phyloP scores from a whole-genome alignment of 2,329 filamentous ascomycete species.

The Trichoderma endophyticum region DNA sequence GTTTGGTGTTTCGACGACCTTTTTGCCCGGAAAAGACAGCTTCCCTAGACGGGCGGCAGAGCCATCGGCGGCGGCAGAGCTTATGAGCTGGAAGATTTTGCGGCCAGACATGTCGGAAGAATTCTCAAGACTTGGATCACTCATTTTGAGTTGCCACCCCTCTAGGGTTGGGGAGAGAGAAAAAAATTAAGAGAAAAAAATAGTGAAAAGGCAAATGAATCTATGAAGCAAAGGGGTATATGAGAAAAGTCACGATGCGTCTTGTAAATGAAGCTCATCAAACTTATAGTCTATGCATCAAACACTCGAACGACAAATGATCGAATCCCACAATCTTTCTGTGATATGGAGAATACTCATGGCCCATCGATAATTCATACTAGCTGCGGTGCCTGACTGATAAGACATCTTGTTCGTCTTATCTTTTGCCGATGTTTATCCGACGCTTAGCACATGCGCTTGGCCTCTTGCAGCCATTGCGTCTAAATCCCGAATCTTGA shows the following conservation, averaged over 20 bases:
- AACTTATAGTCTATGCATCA: neutral
- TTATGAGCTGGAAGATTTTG: slow-evolving; percentile 47
- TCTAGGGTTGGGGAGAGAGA: neutral
- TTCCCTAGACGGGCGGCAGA: slow-evolving; percentile 62
- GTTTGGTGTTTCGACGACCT: slow-evolving; percentile 74
- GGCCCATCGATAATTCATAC: neutral
- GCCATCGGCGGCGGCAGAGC: slow-evolving; percentile 37
- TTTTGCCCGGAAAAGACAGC: slow-evolving; percentile 59
- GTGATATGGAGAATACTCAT: neutral
- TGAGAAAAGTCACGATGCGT: neutral
- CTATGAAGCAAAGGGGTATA: neutral
- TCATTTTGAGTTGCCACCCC: slow-evolving; percentile 30
- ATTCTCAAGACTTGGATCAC: slow-evolving; percentile 22
- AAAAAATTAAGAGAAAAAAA: neutral
- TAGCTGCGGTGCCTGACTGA: neutral
- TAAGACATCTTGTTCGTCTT: neutral
- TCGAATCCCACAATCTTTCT: neutral
- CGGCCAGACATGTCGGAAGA: slow-evolving; percentile 26
- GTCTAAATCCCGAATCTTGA: neutral
- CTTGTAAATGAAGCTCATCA: neutral
- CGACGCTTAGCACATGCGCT: neutral
- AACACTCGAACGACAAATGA: neutral
- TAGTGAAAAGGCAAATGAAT: neutral
- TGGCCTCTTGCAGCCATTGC: neutral
- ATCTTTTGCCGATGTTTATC: slow-evolving; percentile 3